Conservation (phyloP, 306 rosid genomes). For the Vigna hirtella region DNA sequence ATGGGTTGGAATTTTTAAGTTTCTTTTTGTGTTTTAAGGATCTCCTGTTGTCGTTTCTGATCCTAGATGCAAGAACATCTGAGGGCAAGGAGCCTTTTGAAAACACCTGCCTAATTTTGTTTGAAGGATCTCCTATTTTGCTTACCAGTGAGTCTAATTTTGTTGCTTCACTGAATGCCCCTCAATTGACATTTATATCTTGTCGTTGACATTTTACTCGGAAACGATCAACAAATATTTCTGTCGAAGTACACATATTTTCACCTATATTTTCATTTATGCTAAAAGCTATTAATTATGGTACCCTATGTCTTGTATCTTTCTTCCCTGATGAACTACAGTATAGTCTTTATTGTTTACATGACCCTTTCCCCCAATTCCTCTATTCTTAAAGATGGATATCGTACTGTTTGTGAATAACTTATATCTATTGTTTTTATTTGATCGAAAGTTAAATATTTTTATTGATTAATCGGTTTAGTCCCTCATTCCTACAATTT, state of each 20-base stretch:
- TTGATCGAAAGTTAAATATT: background rate
- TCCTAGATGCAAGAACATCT: background rate
- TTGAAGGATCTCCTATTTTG: background rate
- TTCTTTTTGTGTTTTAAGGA: slow-evolving; percentile 7
- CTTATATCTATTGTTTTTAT: background rate
- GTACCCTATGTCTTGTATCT: background rate
- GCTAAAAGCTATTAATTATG: background rate
- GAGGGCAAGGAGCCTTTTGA: slow-evolving; percentile 16
- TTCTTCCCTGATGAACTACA: background rate
- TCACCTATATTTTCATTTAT: no score
- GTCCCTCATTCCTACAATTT: background rate
- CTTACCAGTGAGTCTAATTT: background rate
- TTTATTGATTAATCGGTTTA: background rate
- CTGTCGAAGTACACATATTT: background rate
- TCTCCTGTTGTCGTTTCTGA: no score
- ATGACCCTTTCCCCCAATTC: background rate
- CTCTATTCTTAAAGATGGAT: background rate
- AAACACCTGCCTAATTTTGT: background rate
- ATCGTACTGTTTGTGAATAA: background rate
- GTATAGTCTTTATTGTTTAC: background rate
- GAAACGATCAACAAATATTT: background rate
- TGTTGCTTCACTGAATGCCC: slow-evolving; percentile 20
- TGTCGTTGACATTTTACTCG: slow-evolving; percentile 1
- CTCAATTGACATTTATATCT: slow-evolving; percentile 3
- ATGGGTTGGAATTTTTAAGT: slow-evolving; percentile 5